A percentile compares a stretch with the other conserved stretches of the same genome.
Evolutionary conservation across 805 yeast species (phyloP).

Genomic region (Wickerhamiella azyma): DNA sequence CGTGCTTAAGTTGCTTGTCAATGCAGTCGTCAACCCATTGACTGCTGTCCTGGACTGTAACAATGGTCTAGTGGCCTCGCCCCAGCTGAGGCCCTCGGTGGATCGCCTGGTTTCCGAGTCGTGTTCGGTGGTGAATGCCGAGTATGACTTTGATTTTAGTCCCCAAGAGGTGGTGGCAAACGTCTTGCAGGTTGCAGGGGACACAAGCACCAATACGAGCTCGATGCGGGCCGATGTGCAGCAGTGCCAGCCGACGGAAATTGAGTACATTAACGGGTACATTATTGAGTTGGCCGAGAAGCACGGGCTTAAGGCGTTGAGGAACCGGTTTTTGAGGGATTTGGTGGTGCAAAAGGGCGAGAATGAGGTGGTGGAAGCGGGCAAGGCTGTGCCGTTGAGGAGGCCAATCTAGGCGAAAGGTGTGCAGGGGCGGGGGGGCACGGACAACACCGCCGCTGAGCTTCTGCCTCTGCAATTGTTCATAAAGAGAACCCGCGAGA

Average conservation of each 20-base stretch:
- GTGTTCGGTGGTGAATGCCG: slow-evolving; percentile 24
- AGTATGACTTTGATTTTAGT: neutral
- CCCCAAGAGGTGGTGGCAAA: slow-evolving; percentile 26
- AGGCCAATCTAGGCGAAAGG: neutral
- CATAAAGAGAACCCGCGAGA: no score
- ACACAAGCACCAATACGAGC: slow-evolving; percentile 46
- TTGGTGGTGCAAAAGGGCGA: neutral
- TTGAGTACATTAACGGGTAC: slow-evolving; percentile 75
- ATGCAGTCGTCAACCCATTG: slow-evolving; percentile 71
- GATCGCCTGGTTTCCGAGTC: slow-evolving; percentile 34
- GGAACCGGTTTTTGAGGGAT: neutral
- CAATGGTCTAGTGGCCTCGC: slow-evolving; percentile 56
- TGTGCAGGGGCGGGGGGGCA: no score
- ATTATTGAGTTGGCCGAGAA: slow-evolving; percentile 42
- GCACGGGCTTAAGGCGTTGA: slow-evolving; percentile 31
- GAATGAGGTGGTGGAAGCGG: neutral
- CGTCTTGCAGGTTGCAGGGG: slow-evolving; percentile 30
- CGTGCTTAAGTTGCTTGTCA: slow-evolving; percentile 62
- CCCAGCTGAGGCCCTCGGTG: slow-evolving; percentile 28
- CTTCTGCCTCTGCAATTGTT: no score
- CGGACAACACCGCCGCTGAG: no score
- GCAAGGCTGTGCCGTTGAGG: neutral
- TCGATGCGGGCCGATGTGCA: slow-evolving; percentile 61
- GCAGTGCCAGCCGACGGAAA: slow-evolving; percentile 49
- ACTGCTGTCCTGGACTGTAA: slow-evolving; percentile 65